These are phyloP conservation scores for Cladophialophora carrionii DNA, from an alignment of 2,329 filamentous ascomycete genomes.

Conservation along the genomic window DNA sequence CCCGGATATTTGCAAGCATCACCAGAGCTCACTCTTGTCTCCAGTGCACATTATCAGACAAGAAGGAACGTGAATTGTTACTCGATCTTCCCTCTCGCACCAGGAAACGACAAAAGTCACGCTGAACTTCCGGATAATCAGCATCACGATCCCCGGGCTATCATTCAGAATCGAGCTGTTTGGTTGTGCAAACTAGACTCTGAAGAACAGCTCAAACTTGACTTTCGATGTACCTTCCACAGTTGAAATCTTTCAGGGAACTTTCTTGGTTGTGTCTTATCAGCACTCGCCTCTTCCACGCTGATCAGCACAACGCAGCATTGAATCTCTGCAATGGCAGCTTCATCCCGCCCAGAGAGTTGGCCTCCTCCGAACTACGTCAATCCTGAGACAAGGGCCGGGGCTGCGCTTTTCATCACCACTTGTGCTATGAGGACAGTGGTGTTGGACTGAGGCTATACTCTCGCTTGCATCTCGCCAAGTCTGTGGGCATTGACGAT, in stretches of 20 bases:
- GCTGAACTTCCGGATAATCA: background rate
- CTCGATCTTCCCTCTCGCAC: background rate
- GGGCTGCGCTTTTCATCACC: constrained; percentile 21
- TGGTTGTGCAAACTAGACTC: background rate
- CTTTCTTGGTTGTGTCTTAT: background rate
- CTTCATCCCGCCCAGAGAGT: constrained; percentile 9
- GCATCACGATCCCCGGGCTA: background rate
- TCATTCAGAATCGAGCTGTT: background rate
- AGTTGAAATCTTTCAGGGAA: background rate
- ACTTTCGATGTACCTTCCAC: background rate
- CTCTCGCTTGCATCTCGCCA: constrained; percentile 20
- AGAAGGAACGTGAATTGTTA: background rate
- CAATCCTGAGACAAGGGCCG: constrained; percentile 23
- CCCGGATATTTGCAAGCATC: background rate
- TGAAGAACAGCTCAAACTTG: background rate
- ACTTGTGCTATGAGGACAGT: constrained; percentile 17
- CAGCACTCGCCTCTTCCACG: background rate
- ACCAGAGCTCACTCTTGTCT: background rate
- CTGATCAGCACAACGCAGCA: background rate
- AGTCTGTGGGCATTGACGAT: constrained; percentile 27
- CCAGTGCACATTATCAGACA: background rate
- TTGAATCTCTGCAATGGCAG: background rate
- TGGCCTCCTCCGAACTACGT: constrained; percentile 28
- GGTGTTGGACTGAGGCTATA: constrained; percentile 24
- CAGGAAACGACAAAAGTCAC: background rate